Evolutionary conservation across 169 alveolate species (phyloP).

Genomic region (Babesia divergens): DNA sequence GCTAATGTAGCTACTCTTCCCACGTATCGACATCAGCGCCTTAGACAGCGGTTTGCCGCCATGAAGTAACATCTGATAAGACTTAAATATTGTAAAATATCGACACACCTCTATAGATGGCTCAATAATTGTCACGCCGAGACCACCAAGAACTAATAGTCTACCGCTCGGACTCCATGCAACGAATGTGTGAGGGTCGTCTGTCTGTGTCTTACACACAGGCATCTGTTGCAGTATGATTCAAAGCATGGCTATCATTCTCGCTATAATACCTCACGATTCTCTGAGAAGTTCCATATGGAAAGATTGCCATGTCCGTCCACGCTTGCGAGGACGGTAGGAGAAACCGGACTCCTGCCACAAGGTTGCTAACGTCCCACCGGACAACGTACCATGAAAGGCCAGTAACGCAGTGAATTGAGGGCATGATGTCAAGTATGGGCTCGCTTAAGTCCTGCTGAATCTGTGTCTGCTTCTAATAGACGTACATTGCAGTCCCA

Average conservation of each 20-base stretch:
- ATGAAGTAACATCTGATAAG: too few species aligned
- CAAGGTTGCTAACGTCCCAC: background rate
- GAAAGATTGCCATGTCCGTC: conserved; percentile 8
- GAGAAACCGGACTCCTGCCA: background rate
- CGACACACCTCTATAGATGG: background rate
- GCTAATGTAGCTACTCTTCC: too few species aligned
- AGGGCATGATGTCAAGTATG: background rate
- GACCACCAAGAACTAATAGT: background rate
- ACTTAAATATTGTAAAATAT: too few species aligned
- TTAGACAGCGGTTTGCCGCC: too few species aligned
- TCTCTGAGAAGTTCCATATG: background rate
- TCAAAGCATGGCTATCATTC: background rate
- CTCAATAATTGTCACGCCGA: background rate
- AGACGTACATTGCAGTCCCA: conserved; percentile 4
- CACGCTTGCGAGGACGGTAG: conserved; percentile 9
- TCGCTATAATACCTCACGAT: background rate
- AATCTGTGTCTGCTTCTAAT: background rate
- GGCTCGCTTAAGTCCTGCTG: background rate
- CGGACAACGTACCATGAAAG: background rate
- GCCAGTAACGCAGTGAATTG: background rate
- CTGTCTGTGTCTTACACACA: background rate
- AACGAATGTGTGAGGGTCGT: background rate
- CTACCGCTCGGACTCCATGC: conserved; percentile 14
- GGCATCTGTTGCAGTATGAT: background rate
- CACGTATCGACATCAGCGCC: too few species aligned